phyloP scores from a whole-genome alignment of 257 asterid genomes.

The Solanum phureja region DNA sequence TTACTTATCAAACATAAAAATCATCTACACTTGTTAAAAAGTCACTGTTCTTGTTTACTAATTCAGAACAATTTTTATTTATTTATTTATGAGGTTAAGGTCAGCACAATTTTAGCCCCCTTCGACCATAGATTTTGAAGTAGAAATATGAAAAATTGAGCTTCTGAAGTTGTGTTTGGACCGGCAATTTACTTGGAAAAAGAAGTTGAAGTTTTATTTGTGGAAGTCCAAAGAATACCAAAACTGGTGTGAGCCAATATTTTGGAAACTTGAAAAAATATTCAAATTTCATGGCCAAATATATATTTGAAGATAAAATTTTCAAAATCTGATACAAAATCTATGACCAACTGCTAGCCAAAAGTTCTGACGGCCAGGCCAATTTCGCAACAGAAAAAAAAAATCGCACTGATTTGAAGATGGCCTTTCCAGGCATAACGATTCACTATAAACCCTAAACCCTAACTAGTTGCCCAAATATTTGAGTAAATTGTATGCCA shows the following conservation, averaged over 20 bases:
- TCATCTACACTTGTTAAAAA: background rate
- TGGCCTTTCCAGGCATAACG: background rate
- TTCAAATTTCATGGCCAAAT: background rate
- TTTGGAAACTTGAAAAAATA: background rate
- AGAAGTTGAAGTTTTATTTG: background rate
- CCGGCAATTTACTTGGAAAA: background rate
- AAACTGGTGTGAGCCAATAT: background rate
- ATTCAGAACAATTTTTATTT: background rate
- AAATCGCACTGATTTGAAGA: background rate
- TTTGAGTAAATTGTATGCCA: background rate
- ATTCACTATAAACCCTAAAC: background rate
- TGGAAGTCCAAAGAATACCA: background rate
- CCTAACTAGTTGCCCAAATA: background rate
- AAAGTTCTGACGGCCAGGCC: background rate
- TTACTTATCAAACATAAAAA: background rate
- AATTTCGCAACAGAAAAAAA: background rate
- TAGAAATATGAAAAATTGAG: background rate
- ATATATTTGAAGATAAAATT: background rate
- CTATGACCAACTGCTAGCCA: background rate
- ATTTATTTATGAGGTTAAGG: background rate
- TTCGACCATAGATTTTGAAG: background rate
- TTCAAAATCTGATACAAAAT: background rate
- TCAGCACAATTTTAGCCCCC: background rate
- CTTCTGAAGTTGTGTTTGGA: background rate
- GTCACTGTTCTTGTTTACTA: background rate